Conservation (phyloP, 768 basidiomycete genomes). For the Russula lepida region DNA sequence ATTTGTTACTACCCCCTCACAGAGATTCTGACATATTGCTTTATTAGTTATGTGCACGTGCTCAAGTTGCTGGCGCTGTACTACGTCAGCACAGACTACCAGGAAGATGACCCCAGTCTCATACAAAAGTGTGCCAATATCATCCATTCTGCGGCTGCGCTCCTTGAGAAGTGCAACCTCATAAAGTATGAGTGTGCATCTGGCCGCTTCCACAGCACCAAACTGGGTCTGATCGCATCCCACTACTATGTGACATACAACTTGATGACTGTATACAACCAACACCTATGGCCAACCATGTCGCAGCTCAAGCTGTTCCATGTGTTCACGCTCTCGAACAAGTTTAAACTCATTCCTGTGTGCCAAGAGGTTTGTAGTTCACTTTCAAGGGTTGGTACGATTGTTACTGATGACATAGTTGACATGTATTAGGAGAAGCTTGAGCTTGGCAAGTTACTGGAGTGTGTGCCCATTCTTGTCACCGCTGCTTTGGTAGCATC, state of each 20-base stretch:
- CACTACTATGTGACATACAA: conserved; percentile 93
- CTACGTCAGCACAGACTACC: conserved; percentile 82
- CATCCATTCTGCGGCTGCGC: conserved; percentile 82
- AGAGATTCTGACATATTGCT: conserved; percentile 18
- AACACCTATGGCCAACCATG: conserved; percentile 85
- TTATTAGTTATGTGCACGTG: conserved; percentile 84
- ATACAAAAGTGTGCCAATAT: conserved; percentile 95
- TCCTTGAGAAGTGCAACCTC: conserved; percentile 90
- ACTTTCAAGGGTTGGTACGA: conserved; percentile 2
- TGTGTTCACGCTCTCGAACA: conserved; percentile 90
- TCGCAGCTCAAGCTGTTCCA: conserved; percentile 85
- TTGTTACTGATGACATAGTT: neutral
- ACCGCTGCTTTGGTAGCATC: too few species aligned
- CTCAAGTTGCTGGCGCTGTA: conserved; percentile 83
- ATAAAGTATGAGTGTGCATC: conserved; percentile 87
- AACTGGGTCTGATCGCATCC: conserved; percentile 88
- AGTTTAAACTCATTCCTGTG: conserved; percentile 88
- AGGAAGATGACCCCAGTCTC: conserved; percentile 72
- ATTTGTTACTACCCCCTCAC: conserved; percentile 1
- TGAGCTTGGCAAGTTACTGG: conserved; percentile 81
- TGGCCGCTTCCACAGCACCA: conserved; percentile 87
- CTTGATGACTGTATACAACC: conserved; percentile 96
- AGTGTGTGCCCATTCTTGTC: conserved; percentile 92
- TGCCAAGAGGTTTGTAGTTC: conserved; percentile 47
- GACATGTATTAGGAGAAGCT: conserved; percentile 56